Percentiles rank a stretch among this genome's conserved stretches.
Conservation (phyloP, 2,329 filamentous ascomycete genomes). For the Alternaria infectoria region DNA sequence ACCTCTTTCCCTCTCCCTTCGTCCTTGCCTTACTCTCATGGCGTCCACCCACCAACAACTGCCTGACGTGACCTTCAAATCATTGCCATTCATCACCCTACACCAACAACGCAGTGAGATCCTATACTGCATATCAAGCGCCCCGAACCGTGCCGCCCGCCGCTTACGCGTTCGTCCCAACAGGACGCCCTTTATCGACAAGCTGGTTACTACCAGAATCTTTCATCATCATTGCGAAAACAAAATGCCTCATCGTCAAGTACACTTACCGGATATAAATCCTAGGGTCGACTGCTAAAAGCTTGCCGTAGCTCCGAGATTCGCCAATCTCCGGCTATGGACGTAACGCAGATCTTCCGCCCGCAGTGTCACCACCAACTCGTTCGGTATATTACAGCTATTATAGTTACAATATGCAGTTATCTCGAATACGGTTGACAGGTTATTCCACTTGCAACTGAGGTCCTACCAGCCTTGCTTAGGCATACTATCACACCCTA, state of each 20-base stretch:
- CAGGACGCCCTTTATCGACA: not conserved
- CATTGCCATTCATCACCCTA: not conserved
- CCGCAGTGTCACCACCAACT: not conserved
- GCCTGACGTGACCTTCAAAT: not conserved
- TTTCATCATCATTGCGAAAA: not conserved
- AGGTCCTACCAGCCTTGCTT: not conserved
- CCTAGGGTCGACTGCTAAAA: not conserved
- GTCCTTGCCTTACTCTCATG: not conserved
- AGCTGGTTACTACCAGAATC: not conserved
- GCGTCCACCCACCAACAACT: not conserved
- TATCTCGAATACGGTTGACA: conserved; percentile 14
- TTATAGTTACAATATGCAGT: not conserved
- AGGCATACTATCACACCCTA: not conserved
- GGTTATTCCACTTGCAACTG: not conserved
- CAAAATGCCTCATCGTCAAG: not conserved
- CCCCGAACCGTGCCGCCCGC: not conserved
- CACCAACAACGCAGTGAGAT: not conserved
- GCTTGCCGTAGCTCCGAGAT: not conserved
- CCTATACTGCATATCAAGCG: not conserved
- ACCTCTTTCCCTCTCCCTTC: not conserved
- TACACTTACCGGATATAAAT: not conserved
- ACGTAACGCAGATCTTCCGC: not conserved
- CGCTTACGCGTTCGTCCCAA: not conserved
- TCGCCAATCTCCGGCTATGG: not conserved
- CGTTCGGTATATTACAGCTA: not conserved